Base-by-base conservation (phyloP, 441 rosid genomes). In the Melastoma candidum region DNA sequence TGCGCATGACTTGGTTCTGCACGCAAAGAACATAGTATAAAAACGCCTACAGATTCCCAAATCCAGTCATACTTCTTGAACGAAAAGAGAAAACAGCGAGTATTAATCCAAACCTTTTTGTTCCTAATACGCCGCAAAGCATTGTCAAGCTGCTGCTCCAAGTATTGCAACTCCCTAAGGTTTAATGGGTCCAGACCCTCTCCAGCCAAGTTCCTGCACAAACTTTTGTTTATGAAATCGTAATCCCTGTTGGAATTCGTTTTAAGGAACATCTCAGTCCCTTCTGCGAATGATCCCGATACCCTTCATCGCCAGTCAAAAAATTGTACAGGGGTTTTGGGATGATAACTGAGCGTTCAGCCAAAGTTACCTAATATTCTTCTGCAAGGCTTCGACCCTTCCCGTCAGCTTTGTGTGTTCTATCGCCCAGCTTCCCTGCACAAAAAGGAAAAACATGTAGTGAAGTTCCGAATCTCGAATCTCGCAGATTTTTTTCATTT, bases 371-470 rank as follows among this genome's bases (percentile, higher is more conserved):
- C 95, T 87, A 51, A 81, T 10, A 73, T 64, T 77, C 76, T 69
- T 87, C 63, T 85, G 77, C 53, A 90, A 54, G 59, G 70, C 73
- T 67, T 85, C 93, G 65, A 80, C 68, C 66, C 70, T 83, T 43
- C 78, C 72, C 67, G 58, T 46, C 48, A 83, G 90, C 80, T 73
- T 87, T 25, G 90, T 71, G 24, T 60, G 65, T 72, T 87, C 98
- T 51, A 71, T 41, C 53, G 81, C 59, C 82, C 76, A 77, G 58
- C 61, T 81, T 69, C 59, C 84, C 98, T 90, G 54, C 11, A 59
- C 47, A 26, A 17, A 50, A 48, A 54, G 50, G 45, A 60, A 46
- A 8, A 9, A 60, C 44, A 26, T 49, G 41, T 11, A 1, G 11
- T 61, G 41, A 32, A 32, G 41, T 32, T 32, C 8, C 41, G 3